A percentile compares a stretch with the other conserved stretches of the same genome.
Conservation (phyloP, 257 asterid species). For the Plectranthus barbatus region DNA sequence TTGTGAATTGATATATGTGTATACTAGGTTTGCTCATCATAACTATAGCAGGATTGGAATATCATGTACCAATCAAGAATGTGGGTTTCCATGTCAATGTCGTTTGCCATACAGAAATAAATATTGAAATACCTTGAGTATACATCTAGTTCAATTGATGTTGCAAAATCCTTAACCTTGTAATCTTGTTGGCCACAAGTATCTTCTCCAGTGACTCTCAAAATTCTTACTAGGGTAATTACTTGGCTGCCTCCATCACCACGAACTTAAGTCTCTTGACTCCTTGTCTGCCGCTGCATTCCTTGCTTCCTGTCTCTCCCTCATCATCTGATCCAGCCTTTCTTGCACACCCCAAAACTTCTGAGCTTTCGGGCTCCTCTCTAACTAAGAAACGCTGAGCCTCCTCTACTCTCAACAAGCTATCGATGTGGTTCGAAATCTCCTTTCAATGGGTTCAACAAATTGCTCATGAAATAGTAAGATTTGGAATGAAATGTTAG, state of each 20-base stretch:
- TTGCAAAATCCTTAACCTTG: slow-evolving; percentile 53
- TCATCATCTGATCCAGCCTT: slow-evolving; percentile 64
- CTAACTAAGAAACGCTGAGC: no score
- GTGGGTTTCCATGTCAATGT: background rate
- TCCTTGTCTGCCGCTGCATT: slow-evolving; percentile 9
- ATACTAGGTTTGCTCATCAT: no score
- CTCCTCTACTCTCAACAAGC: no score
- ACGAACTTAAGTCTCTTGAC: slow-evolving; percentile 43
- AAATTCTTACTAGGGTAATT: slow-evolving; percentile 71
- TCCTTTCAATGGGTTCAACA: no score
- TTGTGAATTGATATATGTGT: background rate
- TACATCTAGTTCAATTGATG: slow-evolving; percentile 49
- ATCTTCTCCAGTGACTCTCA: slow-evolving; percentile 66
- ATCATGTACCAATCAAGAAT: no score
- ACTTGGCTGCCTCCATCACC: slow-evolving; percentile 59
- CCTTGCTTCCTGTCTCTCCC: slow-evolving; percentile 36
- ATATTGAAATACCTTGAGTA: slow-evolving; percentile 66
- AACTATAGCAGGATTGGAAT: no score
- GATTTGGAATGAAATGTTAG: no score
- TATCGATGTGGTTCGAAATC: no score
- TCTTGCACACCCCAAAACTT: no score
- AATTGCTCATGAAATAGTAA: no score
- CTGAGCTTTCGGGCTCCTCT: no score
- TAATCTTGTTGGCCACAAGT: slow-evolving; percentile 42
- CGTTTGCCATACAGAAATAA: slow-evolving; percentile 36